Evolutionary conservation across 1,139 yeast genomes (phyloP), one percentile per base, ranked within the genome.

Genomic region (Geotrichum aggregatum): DNA sequence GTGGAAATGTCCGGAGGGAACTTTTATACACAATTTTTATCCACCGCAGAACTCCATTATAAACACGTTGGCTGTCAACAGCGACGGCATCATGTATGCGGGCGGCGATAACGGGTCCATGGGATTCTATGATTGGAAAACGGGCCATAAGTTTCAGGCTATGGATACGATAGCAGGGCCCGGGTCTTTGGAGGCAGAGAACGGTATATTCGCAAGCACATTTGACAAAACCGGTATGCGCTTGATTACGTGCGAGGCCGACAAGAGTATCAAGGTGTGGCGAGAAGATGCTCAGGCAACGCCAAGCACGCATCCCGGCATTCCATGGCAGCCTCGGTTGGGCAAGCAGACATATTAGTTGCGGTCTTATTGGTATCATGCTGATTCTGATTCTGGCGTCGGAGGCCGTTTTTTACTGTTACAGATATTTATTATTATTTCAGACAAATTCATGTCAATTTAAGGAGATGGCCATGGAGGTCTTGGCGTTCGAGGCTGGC

Each of bases 251-350:
- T 88, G 96, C 50, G 96, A 87, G 62, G 84, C 89, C 10, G 98
- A 92, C 67, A 91, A 89, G 67, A 84, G 89, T 61, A 80, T 92
- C 47, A 88, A 89, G 66, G 73, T 92, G 1, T 92, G 97, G 96
- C 80, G 65, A 47, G 83, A 80, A 58, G 78, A 73, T 50, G 71
- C 71, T 6, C 63, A 63, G 2, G 80, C 82, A 0, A 75, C 78
- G 0, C 69, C 67, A 38, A 75, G 71, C 43, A 61, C 73, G 0
- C 71, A 76, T 60, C 82, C 82, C 8, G 78, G 78, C 0, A 60
- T 77, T 14, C 71, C 72, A 7, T 77, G 80, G 76, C 68, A 69
- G 49, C 79, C 80, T 3, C 28, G 49, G 14, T 28, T 53, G 1
- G 53, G 52, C 11, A 42, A 41, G 26, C 48, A 47, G 28, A 43